Evolutionary conservation across 345 rosid species (phyloP).

Genomic region (Microthlaspi erraticum): DNA sequence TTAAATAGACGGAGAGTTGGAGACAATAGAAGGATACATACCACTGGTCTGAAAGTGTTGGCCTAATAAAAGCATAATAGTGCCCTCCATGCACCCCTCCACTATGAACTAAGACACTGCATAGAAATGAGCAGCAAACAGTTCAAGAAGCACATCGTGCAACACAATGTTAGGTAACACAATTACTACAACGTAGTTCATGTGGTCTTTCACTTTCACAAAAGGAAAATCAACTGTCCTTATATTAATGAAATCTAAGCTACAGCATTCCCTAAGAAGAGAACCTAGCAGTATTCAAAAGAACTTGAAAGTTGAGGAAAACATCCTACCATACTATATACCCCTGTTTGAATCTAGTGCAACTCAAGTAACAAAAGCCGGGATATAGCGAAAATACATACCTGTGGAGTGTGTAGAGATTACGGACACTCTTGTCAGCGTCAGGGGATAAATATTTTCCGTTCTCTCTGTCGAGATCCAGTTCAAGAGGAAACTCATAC

Average conservation of each 20-base stretch:
- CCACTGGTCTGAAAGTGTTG: slow-evolving; percentile 94
- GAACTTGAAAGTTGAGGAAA: slow-evolving; percentile 7
- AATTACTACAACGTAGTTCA: slow-evolving; percentile 1
- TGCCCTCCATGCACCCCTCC: slow-evolving; percentile 99
- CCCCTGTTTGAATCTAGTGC: slow-evolving; percentile 16
- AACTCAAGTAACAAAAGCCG: slow-evolving; percentile 17
- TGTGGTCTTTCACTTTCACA: slow-evolving; percentile 11
- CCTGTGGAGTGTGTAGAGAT: slow-evolving; percentile 96
- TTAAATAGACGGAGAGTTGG: background rate
- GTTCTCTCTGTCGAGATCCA: slow-evolving; percentile 89
- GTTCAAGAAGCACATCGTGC: slow-evolving; percentile 16
- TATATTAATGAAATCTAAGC: background rate
- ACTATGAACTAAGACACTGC: slow-evolving; percentile 95
- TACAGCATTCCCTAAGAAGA: slow-evolving; percentile 6
- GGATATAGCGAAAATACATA: slow-evolving; percentile 37
- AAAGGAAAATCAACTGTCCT: slow-evolving; percentile 7
- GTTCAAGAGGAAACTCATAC: slow-evolving; percentile 93
- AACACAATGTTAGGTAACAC: too few species aligned
- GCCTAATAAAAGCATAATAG: slow-evolving; percentile 95
- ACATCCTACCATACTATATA: slow-evolving; percentile 3
- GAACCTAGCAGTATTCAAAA: slow-evolving; percentile 20
- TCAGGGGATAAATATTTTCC: slow-evolving; percentile 91
- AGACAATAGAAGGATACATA: slow-evolving; percentile 38
- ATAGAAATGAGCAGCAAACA: slow-evolving; percentile 30
- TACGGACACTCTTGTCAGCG: slow-evolving; percentile 86